These are phyloP conservation scores for Bretschneidera sinensis DNA, from an alignment of 345 rosid species.

Conservation along the genomic window DNA sequence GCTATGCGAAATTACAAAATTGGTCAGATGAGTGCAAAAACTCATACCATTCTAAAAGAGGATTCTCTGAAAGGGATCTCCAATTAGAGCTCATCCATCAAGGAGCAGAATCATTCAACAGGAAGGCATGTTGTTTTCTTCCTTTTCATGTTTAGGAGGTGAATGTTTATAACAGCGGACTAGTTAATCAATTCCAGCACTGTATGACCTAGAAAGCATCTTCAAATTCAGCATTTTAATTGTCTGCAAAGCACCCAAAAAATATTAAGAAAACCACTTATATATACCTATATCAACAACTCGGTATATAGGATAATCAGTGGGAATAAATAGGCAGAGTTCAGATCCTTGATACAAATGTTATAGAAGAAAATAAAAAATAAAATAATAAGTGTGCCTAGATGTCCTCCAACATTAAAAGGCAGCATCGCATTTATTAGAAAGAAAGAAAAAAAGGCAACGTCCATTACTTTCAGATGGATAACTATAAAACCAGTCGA, in stretches of 20 bases:
- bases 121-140: constrained; percentile 12
- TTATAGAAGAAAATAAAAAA: too few species aligned
- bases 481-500: too few species aligned
- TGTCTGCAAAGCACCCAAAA: constrained; percentile 20
- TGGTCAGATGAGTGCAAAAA: constrained; percentile 25
- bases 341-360: background rate
- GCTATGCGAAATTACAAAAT: constrained; percentile 31
- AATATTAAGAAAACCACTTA: background rate
- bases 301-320: background rate
- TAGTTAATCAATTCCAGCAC: background rate
- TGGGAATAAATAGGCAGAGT: background rate
- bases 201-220: constrained; percentile 2
- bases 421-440: too few species aligned
- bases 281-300: too few species aligned
- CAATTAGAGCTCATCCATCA: background rate
- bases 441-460: too few species aligned
- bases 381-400: too few species aligned
- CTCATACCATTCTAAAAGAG: constrained; percentile 9
- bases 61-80: constrained; percentile 14
- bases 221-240: constrained; percentile 13
- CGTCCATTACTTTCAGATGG: too few species aligned
- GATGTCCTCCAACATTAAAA: too few species aligned
- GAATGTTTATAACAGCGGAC: background rate
- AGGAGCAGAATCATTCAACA: constrained; percentile 1
- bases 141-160: background rate